Evolutionary conservation across 805 yeast genomes (phyloP).

Genomic region (Wickerhamomyces xylosicus): DNA sequence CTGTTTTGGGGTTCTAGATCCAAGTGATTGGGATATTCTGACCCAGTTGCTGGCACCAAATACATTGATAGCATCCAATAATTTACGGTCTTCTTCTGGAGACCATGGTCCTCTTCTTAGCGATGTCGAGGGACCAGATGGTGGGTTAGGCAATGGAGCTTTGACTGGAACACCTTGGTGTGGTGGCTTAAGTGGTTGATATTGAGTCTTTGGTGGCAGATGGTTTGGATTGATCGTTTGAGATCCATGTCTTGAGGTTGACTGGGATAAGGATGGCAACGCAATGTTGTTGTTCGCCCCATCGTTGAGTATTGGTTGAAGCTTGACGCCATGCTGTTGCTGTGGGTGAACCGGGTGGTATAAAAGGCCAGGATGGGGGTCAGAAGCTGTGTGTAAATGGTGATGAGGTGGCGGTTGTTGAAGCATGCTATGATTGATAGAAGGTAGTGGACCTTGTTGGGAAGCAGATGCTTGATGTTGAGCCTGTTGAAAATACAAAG

Average conservation of each 20-base stretch:
- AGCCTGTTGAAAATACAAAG: neutral
- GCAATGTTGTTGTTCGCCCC: neutral
- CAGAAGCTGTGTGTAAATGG: neutral
- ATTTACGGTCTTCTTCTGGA: slow-evolving; percentile 67
- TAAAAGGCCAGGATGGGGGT: neutral
- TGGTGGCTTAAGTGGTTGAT: neutral
- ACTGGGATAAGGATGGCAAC: neutral
- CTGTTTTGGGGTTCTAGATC: slow-evolving; percentile 81
- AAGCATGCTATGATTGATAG: neutral
- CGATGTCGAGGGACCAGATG: neutral
- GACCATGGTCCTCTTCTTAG: slow-evolving; percentile 81
- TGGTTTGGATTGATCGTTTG: neutral
- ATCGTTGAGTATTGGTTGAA: too few species aligned
- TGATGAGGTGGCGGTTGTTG: neutral
- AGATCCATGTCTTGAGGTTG: neutral
- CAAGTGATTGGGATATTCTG: slow-evolving; percentile 60
- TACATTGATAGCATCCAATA: slow-evolving; percentile 55
- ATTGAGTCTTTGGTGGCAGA: neutral
- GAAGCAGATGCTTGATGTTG: neutral
- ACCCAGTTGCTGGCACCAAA: slow-evolving; percentile 89
- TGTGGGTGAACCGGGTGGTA: neutral
- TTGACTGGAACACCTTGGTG: neutral
- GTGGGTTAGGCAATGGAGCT: neutral
- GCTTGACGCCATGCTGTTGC: neutral
- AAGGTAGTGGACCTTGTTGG: neutral